Base-by-base conservation (phyloP, 805 yeast species). In the Scheffersomyces spartinae region DNA sequence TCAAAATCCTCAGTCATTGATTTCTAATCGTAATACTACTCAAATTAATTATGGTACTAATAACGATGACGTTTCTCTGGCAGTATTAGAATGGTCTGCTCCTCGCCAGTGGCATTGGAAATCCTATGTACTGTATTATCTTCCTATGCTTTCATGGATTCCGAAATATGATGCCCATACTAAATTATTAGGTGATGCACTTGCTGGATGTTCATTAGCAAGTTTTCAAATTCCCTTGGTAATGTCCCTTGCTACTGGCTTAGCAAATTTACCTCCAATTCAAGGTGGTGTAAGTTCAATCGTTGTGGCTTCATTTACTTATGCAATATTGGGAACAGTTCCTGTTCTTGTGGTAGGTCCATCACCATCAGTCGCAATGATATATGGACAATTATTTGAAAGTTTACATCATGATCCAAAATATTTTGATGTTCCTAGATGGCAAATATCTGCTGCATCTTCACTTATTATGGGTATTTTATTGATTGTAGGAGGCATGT, bases 401-500 rank as follows among this genome's bases (percentile, higher is more conserved):
- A 64, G 65, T 2, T 34, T 58, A 15, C 64, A 58, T 32, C 56
- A 59, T 27, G 35, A 47, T 12, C 35, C 43, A 12, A 40, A 41
- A 17, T 42, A n/a, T n/a, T n/a, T n/a, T n/a, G n/a, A n/a, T 42
- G 15, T n/a, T n/a, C n/a, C n/a, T 42, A 39, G 15, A 28, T 28
- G 12, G 43, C 38, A 7, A 36, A 32, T 5, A 34, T 34, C 15
- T n/a, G n/a, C n/a, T 18, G 52, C 51, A 9, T 46, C 43, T 26
- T 33, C n/a, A n/a, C n/a, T n/a, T n/a, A n/a, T n/a, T n/a, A n/a
- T 60, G 24, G 67, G 59, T 33, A 60, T 57, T 31, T 59, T 60
- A 4, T 43, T 60, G 20, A 47, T 54, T 32, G 61, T 55, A 5
- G 51, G 60, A 1, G 95, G 95, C 0, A 46, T 86, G n/a, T 61